Conservation (phyloP, 2,329 filamentous ascomycete species). For the Pseudocercospora vitis region DNA sequence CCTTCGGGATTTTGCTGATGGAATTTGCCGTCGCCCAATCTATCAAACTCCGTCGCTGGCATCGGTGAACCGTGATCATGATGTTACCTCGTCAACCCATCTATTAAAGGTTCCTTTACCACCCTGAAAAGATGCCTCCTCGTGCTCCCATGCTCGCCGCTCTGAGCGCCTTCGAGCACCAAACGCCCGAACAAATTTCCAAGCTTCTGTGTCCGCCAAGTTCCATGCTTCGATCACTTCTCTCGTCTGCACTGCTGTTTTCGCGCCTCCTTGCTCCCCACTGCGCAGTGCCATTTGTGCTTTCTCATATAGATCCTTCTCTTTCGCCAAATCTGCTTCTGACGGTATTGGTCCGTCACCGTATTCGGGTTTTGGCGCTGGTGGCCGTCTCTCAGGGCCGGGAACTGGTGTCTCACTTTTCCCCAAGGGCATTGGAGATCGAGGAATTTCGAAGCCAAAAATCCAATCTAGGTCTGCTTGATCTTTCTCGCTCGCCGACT, state of each 20-base stretch:
- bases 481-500: constrained; percentile 42
- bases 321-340: constrained; percentile 55
- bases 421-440: constrained; percentile 52
- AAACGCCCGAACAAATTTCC: constrained; percentile 71
- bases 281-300: constrained; percentile 27
- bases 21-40: no score
- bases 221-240: constrained; percentile 54
- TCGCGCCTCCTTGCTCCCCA: constrained; percentile 14
- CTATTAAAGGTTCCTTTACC: constrained; percentile 49
- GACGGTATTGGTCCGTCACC: constrained; percentile 54
- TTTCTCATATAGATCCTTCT: constrained; percentile 55
- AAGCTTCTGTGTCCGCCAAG: constrained; percentile 72
- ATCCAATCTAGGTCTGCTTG: constrained; percentile 74
- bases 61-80: not conserved
- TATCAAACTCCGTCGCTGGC: constrained; percentile 17
- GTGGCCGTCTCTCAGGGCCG: constrained; percentile 56
- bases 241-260: constrained; percentile 35
- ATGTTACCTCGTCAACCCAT: constrained; percentile 35
- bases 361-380: constrained; percentile 48
- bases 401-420: constrained; percentile 60
- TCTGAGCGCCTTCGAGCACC: constrained; percentile 63
- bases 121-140: constrained; percentile 65
- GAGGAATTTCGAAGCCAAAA: constrained; percentile 80
- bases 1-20: no score
- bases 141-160: constrained; percentile 67